Evolutionary conservation across 345 rosid species (phyloP).

Genomic region (Citrus maxima): DNA sequence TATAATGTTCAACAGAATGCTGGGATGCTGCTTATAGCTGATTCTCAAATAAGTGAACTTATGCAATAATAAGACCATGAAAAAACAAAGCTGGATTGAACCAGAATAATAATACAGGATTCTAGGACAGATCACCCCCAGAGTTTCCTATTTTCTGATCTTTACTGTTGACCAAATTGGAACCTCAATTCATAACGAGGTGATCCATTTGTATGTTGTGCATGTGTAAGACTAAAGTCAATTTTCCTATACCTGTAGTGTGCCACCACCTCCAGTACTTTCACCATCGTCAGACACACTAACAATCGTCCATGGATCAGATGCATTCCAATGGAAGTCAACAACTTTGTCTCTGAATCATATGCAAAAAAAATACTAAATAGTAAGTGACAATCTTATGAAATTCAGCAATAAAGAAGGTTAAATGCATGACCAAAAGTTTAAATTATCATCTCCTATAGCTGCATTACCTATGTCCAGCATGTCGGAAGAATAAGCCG

Average conservation of each 20-base stretch:
- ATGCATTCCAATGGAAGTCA: constrained; percentile 65
- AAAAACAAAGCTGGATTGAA: not conserved
- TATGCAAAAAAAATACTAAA: not conserved
- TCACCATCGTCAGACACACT: constrained; percentile 70
- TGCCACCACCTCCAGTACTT: constrained; percentile 66
- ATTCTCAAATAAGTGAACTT: not conserved
- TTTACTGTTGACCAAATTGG: not conserved
- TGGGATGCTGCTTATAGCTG: too few species aligned
- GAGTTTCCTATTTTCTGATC: too few species aligned
- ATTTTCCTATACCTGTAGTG: constrained; percentile 43
- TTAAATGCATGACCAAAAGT: not conserved
- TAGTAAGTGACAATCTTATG: not conserved
- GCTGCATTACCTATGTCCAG: constrained; percentile 55
- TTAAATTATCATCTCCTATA: not conserved
- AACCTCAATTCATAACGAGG: not conserved
- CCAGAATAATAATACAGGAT: not conserved
- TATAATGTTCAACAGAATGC: too few species aligned
- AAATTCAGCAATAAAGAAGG: not conserved
- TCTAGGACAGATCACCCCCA: not conserved
- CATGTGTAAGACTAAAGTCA: not conserved
- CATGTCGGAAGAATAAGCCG: constrained; percentile 64
- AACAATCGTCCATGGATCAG: constrained; percentile 65
- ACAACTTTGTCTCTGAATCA: constrained; percentile 59
- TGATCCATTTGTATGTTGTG: not conserved
- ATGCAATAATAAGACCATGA: not conserved